A percentile compares a stretch with the other conserved stretches of the same genome.
phyloP scores from a whole-genome alignment of 2,329 filamentous ascomycete species.

The Aspergillus aculeatus region DNA sequence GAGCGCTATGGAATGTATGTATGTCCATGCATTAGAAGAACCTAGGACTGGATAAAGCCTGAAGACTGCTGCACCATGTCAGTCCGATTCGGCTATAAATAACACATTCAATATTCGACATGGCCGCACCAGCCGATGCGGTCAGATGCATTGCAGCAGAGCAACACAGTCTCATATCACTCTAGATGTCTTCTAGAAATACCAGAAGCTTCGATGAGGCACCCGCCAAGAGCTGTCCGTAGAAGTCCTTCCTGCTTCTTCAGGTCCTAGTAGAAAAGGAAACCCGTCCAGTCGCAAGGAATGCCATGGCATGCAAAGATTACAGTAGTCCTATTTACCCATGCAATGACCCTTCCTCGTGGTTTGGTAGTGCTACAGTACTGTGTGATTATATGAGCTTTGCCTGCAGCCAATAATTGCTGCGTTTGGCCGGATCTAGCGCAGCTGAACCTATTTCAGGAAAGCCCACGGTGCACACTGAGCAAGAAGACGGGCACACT shows the following conservation, averaged over 20 bases:
- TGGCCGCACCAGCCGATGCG: background rate
- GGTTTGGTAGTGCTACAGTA: background rate
- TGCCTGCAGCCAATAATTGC: background rate
- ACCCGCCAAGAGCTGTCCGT: slow-evolving; percentile 9
- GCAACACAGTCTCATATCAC: background rate
- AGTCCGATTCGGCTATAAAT: too few species aligned
- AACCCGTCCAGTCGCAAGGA: background rate
- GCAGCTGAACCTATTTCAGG: background rate
- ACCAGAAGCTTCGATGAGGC: slow-evolving; percentile 26
- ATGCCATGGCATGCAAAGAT: background rate
- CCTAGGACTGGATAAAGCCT: too few species aligned
- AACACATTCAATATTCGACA: too few species aligned
- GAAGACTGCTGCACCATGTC: too few species aligned
- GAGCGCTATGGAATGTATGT: too few species aligned
- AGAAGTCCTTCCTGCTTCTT: background rate
- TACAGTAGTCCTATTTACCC: background rate
- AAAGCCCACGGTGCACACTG: background rate
- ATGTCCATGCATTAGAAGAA: too few species aligned
- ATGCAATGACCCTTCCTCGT: background rate
- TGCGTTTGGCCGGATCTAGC: background rate
- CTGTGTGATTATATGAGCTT: background rate
- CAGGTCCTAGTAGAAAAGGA: background rate
- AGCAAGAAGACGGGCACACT: slow-evolving; percentile 12
- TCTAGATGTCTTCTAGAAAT: slow-evolving; percentile 26
- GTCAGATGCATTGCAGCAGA: background rate